Percentiles rank a stretch among this genome's conserved stretches.
Conservation (phyloP, 2,329 filamentous ascomycete genomes). For the Coniochaeta sp. region DNA sequence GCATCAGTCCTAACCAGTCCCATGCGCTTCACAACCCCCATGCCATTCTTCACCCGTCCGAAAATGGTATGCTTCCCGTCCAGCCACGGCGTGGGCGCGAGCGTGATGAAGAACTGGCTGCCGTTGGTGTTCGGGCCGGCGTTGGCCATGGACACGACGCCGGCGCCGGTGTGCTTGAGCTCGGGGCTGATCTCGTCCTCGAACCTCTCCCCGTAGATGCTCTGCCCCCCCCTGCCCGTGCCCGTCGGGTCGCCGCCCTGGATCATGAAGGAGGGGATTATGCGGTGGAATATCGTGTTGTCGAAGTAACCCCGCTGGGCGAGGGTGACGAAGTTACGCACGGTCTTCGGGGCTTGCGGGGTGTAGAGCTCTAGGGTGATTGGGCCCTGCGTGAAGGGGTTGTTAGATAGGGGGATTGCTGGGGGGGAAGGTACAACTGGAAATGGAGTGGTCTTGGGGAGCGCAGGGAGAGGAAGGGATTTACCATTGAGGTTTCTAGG, state of each 20-base stretch:
- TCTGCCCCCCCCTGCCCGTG: slow-evolving; percentile 79
- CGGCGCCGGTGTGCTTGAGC: slow-evolving; percentile 87
- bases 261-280: slow-evolving; percentile 95
- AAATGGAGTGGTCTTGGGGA: neutral
- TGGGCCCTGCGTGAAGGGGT: slow-evolving; percentile 52
- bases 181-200: slow-evolving; percentile 74
- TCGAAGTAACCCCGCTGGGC: slow-evolving; percentile 82
- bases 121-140: slow-evolving; percentile 89
- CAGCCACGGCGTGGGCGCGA: slow-evolving; percentile 91
- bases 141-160: slow-evolving; percentile 95
- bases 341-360: slow-evolving; percentile 79
- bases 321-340: slow-evolving; percentile 80
- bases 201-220: slow-evolving; percentile 90
- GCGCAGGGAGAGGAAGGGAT: neutral
- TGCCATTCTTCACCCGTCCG: slow-evolving; percentile 76
- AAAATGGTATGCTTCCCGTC: slow-evolving; percentile 98
- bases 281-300: slow-evolving; percentile 78
- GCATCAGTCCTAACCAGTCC: slow-evolving; percentile 75
- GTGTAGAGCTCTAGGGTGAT: slow-evolving; percentile 88
- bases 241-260: slow-evolving; percentile 93
- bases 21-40: slow-evolving; percentile 80
- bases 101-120: slow-evolving; percentile 90
- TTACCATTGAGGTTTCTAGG: slow-evolving; percentile 4
- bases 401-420: neutral
- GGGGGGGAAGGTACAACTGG: no score